These are phyloP conservation scores for Diaporthe longicolla DNA, from an alignment of 2,329 filamentous ascomycete species.

Conservation along the genomic window DNA sequence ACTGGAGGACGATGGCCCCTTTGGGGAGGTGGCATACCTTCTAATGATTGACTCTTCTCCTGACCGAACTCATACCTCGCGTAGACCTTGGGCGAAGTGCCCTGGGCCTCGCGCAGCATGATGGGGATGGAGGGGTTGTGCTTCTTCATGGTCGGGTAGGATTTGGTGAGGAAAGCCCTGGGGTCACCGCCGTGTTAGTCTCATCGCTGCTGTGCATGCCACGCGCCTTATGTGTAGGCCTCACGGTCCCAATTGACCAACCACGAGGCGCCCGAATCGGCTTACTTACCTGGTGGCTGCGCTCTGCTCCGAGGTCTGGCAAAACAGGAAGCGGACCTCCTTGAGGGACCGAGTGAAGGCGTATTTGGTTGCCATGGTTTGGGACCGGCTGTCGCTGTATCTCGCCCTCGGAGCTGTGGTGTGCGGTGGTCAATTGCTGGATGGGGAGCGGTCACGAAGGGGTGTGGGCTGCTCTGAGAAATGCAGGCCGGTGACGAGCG, in stretches of 20 bases:
- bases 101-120: slow-evolving; percentile 91
- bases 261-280: slow-evolving; percentile 28
- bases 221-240: background rate
- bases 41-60: slow-evolving; percentile 70
- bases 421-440: slow-evolving; percentile 46
- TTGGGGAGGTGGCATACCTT: slow-evolving; percentile 53
- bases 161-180: slow-evolving; percentile 89
- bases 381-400: slow-evolving; percentile 43
- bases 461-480: slow-evolving; percentile 10
- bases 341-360: slow-evolving; percentile 89
- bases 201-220: background rate
- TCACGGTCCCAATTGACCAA: slow-evolving; percentile 26
- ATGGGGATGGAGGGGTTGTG: slow-evolving; percentile 96
- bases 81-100: slow-evolving; percentile 87
- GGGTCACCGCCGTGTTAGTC: background rate
- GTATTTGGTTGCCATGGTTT: slow-evolving; percentile 90
- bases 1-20: background rate
- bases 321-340: slow-evolving; percentile 97
- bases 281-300: slow-evolving; percentile 83
- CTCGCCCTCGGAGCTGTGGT: background rate
- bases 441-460: slow-evolving; percentile 22
- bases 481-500: slow-evolving; percentile 8
- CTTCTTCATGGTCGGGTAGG: slow-evolving; percentile 99
- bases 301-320: slow-evolving; percentile 93
- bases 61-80: slow-evolving; percentile 82